Evolutionary conservation across 2,329 filamentous ascomycete species (phyloP).

Genomic region (Fusarium caatingaense): DNA sequence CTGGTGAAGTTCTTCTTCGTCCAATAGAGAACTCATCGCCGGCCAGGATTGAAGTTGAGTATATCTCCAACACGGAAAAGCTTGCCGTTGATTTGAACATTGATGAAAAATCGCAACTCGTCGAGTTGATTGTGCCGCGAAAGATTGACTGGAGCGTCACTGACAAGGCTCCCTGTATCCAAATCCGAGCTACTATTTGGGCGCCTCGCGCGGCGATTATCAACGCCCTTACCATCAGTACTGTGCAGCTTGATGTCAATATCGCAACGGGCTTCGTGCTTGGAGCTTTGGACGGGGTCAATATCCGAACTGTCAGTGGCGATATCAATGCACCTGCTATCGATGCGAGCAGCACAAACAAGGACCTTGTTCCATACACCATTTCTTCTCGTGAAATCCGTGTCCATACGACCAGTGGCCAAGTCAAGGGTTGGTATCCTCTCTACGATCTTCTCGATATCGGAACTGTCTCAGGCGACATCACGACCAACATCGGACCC

Average conservation of each 20-base stretch:
- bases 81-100: conserved; percentile 52
- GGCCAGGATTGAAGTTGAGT: conserved; percentile 58
- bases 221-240: conserved; percentile 51
- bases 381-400: conserved; percentile 58
- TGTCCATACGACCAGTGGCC: conserved; percentile 57
- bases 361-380: conserved; percentile 50
- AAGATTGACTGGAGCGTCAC: conserved; percentile 46
- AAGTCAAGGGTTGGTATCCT: conserved; percentile 62
- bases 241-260: conserved; percentile 55
- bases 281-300: conserved; percentile 43
- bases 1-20: conserved; percentile 60
- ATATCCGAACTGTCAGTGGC: conserved; percentile 54
- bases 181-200: conserved; percentile 60
- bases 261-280: conserved; percentile 57
- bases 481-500: conserved; percentile 56
- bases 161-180: conserved; percentile 57
- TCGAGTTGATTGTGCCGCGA: conserved; percentile 56
- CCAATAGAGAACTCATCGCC: conserved; percentile 47
- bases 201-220: conserved; percentile 57
- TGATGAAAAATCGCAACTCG: conserved; percentile 51
- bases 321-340: conserved; percentile 52
- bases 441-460: conserved; percentile 62
- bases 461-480: conserved; percentile 57
- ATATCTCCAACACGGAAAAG: conserved; percentile 58
- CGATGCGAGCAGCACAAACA: conserved; percentile 40